These are phyloP conservation scores for Irpex lacteus DNA, from an alignment of 1,284 basidiomycete genomes.

Conservation along the genomic window DNA sequence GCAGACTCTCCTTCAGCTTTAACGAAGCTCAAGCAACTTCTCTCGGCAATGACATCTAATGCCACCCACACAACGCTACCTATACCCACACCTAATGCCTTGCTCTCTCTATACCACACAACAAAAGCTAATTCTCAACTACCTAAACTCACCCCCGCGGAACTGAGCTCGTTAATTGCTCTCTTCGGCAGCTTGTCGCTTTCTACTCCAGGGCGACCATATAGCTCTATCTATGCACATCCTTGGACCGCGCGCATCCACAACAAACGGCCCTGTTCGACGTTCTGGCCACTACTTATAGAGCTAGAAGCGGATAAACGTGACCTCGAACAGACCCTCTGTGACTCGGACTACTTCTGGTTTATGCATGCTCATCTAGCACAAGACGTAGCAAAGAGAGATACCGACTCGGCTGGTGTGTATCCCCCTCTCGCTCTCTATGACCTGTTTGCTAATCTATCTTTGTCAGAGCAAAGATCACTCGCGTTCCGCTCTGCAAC, in stretches of 20 bases:
- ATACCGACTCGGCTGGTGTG: slow-evolving; percentile 6
- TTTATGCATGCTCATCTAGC: slow-evolving; percentile 36
- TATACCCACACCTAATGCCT: slow-evolving; percentile 24
- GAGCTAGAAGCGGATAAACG: slow-evolving; percentile 29
- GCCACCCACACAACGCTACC: slow-evolving; percentile 18
- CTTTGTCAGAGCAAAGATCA: background rate
- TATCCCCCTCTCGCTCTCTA: slow-evolving; percentile 6
- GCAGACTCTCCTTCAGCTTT: background rate
- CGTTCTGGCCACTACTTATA: slow-evolving; percentile 35
- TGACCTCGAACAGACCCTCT: slow-evolving; percentile 21
- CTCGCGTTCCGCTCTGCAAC: slow-evolving; percentile 14
- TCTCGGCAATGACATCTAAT: slow-evolving; percentile 5
- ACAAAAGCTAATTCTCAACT: slow-evolving; percentile 26
- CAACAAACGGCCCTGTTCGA: background rate
- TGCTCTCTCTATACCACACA: slow-evolving; percentile 36
- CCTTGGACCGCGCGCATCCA: slow-evolving; percentile 24
- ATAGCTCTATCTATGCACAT: slow-evolving; percentile 21
- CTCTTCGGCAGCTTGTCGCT: slow-evolving; percentile 44
- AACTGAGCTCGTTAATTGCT: slow-evolving; percentile 36
- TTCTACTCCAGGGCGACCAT: slow-evolving; percentile 16
- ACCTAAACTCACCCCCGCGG: slow-evolving; percentile 25
- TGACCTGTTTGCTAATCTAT: background rate
- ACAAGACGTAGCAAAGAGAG: background rate
- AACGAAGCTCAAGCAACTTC: slow-evolving; percentile 11
- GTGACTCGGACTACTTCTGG: slow-evolving; percentile 39